Evolutionary conservation across 2,329 filamentous ascomycete species (phyloP).

Genomic region (Beauveria brongniartii): DNA sequence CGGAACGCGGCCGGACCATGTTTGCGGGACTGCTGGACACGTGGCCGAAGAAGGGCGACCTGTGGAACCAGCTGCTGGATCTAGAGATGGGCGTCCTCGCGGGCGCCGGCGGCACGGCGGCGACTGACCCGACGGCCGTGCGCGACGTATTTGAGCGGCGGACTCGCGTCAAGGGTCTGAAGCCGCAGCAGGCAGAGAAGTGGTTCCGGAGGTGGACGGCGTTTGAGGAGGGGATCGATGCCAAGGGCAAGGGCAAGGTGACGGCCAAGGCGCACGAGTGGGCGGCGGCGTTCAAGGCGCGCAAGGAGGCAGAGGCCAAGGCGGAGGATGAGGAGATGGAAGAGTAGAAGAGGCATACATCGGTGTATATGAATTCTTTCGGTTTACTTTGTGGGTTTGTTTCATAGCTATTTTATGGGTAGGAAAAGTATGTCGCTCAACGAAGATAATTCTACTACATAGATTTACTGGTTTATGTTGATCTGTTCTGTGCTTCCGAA

Average conservation of each 20-base stretch:
- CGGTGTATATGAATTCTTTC: constrained; percentile 3
- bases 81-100: constrained; percentile 57
- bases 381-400: not conserved
- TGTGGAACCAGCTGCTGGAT: constrained; percentile 90
- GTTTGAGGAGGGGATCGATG: constrained; percentile 71
- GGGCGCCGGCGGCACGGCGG: constrained; percentile 26
- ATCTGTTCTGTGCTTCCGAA: not conserved
- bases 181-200: constrained; percentile 72
- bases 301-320: constrained; percentile 28
- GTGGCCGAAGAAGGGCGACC: constrained; percentile 81
- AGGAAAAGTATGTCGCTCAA: constrained; percentile 7
- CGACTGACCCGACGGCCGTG: constrained; percentile 46
- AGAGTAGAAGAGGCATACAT: constrained; percentile 16
- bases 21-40: constrained; percentile 81
- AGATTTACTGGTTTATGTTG: not conserved
- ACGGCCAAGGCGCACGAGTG: constrained; percentile 65
- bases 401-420: constrained; percentile 5
- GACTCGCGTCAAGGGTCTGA: constrained; percentile 59
- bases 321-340: constrained; percentile 28
- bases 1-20: constrained; percentile 87
- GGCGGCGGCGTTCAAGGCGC: constrained; percentile 46
- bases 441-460: not conserved
- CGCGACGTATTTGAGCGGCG: constrained; percentile 79
- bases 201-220: constrained; percentile 90
- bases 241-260: constrained; percentile 59